These are phyloP conservation scores for Fusarium sp. DNA, from an alignment of 2,329 filamentous ascomycete species.

Conservation along the genomic window DNA sequence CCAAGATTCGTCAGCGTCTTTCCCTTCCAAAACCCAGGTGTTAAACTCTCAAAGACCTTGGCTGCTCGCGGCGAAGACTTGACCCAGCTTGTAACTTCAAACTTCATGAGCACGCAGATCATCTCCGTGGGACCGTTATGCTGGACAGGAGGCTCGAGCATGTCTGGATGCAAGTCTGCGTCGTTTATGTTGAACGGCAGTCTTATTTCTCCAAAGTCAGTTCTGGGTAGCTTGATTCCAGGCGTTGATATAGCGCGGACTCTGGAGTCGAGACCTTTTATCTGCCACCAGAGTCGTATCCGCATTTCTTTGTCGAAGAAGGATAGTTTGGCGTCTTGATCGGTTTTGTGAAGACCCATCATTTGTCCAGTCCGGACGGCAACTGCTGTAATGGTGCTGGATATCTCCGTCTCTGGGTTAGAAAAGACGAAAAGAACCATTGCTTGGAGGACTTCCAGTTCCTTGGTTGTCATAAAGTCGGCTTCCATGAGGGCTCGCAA, in stretches of 20 bases:
- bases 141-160: conserved; percentile 58
- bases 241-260: conserved; percentile 6
- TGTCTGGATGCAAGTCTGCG: conserved; percentile 61
- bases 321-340: conserved; percentile 15
- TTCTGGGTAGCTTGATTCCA: not conserved
- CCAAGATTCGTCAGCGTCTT: conserved; percentile 21
- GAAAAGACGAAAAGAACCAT: conserved; percentile 47
- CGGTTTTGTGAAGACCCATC: conserved; percentile 40
- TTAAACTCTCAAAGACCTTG: conserved; percentile 33
- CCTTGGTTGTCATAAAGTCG: conserved; percentile 44
- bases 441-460: conserved; percentile 48
- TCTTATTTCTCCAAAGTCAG: conserved; percentile 29
- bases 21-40: not conserved
- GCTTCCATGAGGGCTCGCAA: conserved; percentile 42
- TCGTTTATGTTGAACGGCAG: conserved; percentile 69
- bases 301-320: conserved; percentile 47
- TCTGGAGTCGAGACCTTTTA: conserved; percentile 37
- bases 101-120: conserved; percentile 54
- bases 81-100: conserved; percentile 45
- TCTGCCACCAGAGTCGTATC: conserved; percentile 46
- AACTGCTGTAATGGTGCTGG: conserved; percentile 37
- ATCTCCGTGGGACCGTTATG: conserved; percentile 66
- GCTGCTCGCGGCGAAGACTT: conserved; percentile 37
- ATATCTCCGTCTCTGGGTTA: conserved; percentile 46
- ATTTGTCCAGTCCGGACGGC: conserved; percentile 43